Evolutionary conservation across 2,329 filamentous ascomycete species (phyloP).

Genomic region (Curvularia spicifera): DNA sequence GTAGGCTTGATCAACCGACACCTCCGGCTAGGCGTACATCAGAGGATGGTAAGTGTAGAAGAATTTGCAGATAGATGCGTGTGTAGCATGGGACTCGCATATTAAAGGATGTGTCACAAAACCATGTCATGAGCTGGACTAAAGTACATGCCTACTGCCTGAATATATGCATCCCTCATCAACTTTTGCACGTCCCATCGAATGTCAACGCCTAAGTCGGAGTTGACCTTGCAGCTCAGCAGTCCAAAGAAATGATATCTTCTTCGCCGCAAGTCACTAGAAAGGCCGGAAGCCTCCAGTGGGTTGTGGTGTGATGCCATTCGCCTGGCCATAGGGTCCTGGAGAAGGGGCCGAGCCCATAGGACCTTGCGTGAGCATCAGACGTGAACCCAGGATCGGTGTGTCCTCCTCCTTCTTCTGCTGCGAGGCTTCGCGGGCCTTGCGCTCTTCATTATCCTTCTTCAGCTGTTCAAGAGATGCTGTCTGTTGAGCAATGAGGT

Average conservation of each 20-base stretch:
- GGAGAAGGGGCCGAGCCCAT: conserved; percentile 64
- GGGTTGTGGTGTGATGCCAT: conserved; percentile 87
- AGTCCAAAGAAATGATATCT: background rate
- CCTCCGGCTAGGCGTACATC: too few species aligned
- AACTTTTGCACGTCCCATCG: conserved; percentile 36
- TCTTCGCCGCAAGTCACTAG: conserved; percentile 22
- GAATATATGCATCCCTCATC: conserved; percentile 23
- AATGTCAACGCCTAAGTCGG: conserved; percentile 37
- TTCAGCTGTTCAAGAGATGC: conserved; percentile 83
- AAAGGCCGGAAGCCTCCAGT: conserved; percentile 66
- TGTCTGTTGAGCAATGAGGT: conserved; percentile 90
- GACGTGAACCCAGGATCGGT: conserved; percentile 86
- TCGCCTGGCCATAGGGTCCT: conserved; percentile 76
- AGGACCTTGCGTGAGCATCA: conserved; percentile 96
- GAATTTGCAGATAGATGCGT: too few species aligned
- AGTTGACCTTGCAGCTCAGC: conserved; percentile 4
- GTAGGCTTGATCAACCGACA: too few species aligned
- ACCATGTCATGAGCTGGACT: conserved; percentile 35
- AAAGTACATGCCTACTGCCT: conserved; percentile 38
- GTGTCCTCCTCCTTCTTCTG: conserved; percentile 92
- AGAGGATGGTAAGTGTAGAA: too few species aligned
- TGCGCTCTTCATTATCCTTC: conserved; percentile 95
- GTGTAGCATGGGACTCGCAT: too few species aligned
- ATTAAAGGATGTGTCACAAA: background rate
- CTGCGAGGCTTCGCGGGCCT: conserved; percentile 71